These are phyloP conservation scores for Nannochloris sp. DNA, from an alignment of 139 green algal genomes.

Conservation along the genomic window DNA sequence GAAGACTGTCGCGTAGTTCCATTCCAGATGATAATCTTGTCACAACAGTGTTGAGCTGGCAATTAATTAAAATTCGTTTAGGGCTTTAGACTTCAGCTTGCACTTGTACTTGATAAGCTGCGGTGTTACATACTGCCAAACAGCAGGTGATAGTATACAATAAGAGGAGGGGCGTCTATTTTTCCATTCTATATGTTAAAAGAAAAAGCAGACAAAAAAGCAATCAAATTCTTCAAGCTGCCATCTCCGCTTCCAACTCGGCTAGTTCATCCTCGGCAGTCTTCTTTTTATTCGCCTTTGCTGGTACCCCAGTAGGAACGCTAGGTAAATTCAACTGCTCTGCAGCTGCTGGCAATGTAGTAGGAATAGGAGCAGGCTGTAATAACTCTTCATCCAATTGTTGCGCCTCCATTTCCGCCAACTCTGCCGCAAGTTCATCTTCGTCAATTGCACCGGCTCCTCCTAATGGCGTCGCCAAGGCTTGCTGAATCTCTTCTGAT, in stretches of 20 bases:
- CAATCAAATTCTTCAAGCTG: not conserved
- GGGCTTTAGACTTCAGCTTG: too few relatives aligned
- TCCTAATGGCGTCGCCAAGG: conserved; percentile 68
- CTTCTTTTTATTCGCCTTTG: not conserved
- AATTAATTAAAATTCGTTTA: too few relatives aligned
- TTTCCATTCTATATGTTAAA: too few relatives aligned
- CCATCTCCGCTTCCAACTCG: not conserved
- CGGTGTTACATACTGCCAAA: too few relatives aligned
- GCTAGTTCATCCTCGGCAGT: not conserved
- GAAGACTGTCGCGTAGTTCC: too few relatives aligned
- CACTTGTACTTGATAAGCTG: too few relatives aligned
- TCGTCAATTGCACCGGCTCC: conserved; percentile 67
- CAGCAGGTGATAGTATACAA: too few relatives aligned
- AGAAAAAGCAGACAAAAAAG: too few relatives aligned
- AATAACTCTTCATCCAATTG: conserved; percentile 3
- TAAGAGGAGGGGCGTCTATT: too few relatives aligned
- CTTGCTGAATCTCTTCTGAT: conserved; percentile 87
- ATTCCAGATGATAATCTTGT: too few relatives aligned
- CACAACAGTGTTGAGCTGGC: too few relatives aligned
- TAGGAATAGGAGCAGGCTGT: not conserved
- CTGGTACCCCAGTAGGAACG: not conserved
- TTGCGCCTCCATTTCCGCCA: conserved; percentile 53
- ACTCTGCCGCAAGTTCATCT: conserved; percentile 57
- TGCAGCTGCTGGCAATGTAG: not conserved
- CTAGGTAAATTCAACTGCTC: not conserved